These are phyloP conservation scores for Backusella luteola DNA, from an alignment of 192 early-diverging fungal species.

Conservation along the genomic window DNA sequence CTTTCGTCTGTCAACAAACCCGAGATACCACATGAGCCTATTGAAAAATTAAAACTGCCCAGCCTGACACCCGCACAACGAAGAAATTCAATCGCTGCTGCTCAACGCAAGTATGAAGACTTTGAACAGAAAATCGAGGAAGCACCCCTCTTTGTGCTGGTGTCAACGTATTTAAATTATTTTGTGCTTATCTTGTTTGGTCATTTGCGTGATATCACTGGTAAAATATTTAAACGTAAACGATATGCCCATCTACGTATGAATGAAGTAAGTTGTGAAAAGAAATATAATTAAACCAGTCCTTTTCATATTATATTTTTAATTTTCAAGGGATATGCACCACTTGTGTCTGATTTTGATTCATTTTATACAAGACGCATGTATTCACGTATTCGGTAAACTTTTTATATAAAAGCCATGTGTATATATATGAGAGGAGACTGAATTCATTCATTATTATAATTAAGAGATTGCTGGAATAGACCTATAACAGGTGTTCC, in stretches of 20 bases:
- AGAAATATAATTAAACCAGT: neutral
- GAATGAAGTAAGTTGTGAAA: conserved; percentile 23
- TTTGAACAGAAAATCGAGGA: conserved; percentile 39
- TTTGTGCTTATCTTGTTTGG: conserved; percentile 84
- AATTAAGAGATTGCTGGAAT: conserved; percentile 80
- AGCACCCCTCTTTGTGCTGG: conserved; percentile 67
- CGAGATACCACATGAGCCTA: neutral
- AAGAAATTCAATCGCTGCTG: conserved; percentile 25
- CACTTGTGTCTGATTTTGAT: conserved; percentile 89
- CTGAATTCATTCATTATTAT: neutral
- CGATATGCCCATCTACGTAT: conserved; percentile 61
- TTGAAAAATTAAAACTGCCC: neutral
- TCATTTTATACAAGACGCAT: conserved; percentile 86
- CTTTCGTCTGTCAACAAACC: conserved; percentile 31
- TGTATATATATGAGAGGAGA: neutral
- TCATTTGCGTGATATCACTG: conserved; percentile 80
- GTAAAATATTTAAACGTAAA: conserved; percentile 60
- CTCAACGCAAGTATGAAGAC: conserved; percentile 32
- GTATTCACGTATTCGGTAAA: conserved; percentile 70
- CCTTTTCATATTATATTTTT: neutral
- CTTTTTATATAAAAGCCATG: neutral
- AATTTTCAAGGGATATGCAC: conserved; percentile 63
- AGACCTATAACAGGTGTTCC: conserved; percentile 87
- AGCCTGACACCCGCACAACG: conserved; percentile 26
- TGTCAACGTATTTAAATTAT: conserved; percentile 86